Evolutionary conservation across 2,329 filamentous ascomycete species (phyloP), one percentile per base, ranked within the genome.

Genomic region (Aspergillus sp.): DNA sequence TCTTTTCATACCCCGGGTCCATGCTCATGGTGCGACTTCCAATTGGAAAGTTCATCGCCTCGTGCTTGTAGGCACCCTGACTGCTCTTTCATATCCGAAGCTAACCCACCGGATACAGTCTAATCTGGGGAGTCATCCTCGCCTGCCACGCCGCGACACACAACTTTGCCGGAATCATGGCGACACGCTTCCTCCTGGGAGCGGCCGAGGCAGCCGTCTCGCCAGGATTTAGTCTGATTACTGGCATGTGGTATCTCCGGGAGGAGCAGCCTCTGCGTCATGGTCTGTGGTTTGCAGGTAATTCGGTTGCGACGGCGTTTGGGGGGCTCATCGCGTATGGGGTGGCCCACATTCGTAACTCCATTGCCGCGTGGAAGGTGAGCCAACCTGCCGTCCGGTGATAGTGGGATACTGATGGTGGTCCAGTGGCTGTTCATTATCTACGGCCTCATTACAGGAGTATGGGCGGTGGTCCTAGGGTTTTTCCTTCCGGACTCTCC

Each of bases 311-410:
- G 3, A 71, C 74, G 2, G 75, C 75, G 6, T 63, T 75, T 2
- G 75, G 75, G 21, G 73, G 73, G 1, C 62, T 77, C 10, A 61
- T 78, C 1, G 73, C 72, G 0, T 77, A 74, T 40, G 76, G 72
- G 0, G 76, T 78, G 32, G 75, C 74, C 5, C 71, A 76, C 47
- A 70, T 71, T 47, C 41, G 58, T 3, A 47, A 56, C 5, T 20
- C 57, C 16, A 36, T 64, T 2, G 41, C 48, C 2, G 64, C 57
- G 47, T 70, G 54, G 67, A 59, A 48, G 46, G 55, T 57, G 17
- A 16, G 47, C 45, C 9, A 9, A 4, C n/a, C 5, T 13, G 2
- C 10, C 6, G 5, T 10, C 1, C 7, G 20, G n/a, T 19, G 16
- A 1, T 7, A 21, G 14, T 4, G 1, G 10, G 25, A n/a, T 36